Evolutionary conservation across 352 stramenopile genomes (phyloP).

Genomic region (Phytophthora uliginosa): DNA sequence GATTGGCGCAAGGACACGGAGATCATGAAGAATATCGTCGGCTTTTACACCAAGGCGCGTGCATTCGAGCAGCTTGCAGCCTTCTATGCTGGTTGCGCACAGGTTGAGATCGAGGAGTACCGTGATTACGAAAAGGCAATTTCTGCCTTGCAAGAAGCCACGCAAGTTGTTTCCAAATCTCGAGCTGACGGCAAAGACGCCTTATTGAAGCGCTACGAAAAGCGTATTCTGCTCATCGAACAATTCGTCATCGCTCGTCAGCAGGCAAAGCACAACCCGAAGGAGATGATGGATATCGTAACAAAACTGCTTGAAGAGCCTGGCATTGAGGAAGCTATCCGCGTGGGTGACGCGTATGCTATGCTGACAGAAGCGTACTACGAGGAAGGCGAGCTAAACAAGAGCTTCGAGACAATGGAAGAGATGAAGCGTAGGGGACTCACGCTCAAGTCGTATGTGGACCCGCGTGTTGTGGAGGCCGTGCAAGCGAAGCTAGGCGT

Average conservation of each 20-base stretch:
- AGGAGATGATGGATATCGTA: constrained; percentile 83
- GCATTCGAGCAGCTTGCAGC: constrained; percentile 91
- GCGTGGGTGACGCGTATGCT: constrained; percentile 91
- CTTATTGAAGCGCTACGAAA: constrained; percentile 62
- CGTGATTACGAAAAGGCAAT: constrained; percentile 96
- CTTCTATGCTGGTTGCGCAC: constrained; percentile 94
- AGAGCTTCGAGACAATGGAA: constrained; percentile 79
- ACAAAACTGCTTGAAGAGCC: constrained; percentile 85
- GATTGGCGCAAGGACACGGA: constrained; percentile 93
- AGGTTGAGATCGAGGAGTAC: constrained; percentile 95
- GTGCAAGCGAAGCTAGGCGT: constrained; percentile 67
- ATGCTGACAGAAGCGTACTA: constrained; percentile 89
- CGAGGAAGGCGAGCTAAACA: constrained; percentile 64
- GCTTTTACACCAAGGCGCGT: constrained; percentile 96
- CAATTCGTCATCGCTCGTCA: constrained; percentile 86
- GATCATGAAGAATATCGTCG: constrained; percentile 95
- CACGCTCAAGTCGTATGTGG: constrained; percentile 78
- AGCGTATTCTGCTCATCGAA: constrained; percentile 80
- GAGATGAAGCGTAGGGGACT: constrained; percentile 82
- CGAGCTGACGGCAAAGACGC: constrained; percentile 78
- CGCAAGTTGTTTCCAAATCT: constrained; percentile 89
- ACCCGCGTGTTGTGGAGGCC: constrained; percentile 72
- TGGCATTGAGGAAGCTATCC: constrained; percentile 89
- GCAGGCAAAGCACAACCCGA: constrained; percentile 66
- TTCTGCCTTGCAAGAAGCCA: constrained; percentile 90